Percentiles rank a stretch among this genome's conserved stretches.
phyloP scores from a whole-genome alignment of 2,329 filamentous ascomycete species.

The Curvularia eragrostidis region DNA sequence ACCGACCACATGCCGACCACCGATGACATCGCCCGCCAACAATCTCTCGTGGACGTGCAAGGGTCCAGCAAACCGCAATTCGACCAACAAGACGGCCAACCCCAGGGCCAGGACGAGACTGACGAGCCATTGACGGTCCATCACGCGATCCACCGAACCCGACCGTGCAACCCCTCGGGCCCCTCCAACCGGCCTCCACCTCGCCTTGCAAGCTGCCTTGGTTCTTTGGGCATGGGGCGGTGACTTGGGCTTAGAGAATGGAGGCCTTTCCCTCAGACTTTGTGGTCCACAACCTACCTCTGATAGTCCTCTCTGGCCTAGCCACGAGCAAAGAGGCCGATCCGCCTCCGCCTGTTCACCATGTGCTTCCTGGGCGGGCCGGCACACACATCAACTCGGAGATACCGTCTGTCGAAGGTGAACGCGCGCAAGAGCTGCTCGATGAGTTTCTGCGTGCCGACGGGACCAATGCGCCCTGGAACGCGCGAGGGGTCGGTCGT shows the following conservation, averaged over 20 bases:
- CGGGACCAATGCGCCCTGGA: conserved; percentile 71
- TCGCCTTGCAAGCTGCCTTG: conserved; percentile 14
- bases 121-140: neutral
- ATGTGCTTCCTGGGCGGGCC: conserved; percentile 51
- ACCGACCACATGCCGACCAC: conserved; percentile 10
- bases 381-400: conserved; percentile 73
- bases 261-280: conserved; percentile 81
- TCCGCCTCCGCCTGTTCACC: conserved; percentile 55
- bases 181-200: conserved; percentile 2
- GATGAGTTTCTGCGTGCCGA: conserved; percentile 71
- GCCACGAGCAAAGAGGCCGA: conserved; percentile 41
- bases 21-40: conserved; percentile 14
- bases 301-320: conserved; percentile 83
- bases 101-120: neutral
- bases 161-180: conserved; percentile 18
- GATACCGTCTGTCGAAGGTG: conserved; percentile 69
- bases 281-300: conserved; percentile 84
- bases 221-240: conserved; percentile 35
- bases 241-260: conserved; percentile 59
- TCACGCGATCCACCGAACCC: conserved; percentile 4
- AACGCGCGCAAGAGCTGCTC: conserved; percentile 69
- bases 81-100: neutral
- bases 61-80: conserved; percentile 8
- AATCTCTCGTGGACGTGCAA: conserved; percentile 5
- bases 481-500: conserved; percentile 59